Conservation (phyloP, 805 yeast genomes). For the Kurtzmaniella fragi region DNA sequence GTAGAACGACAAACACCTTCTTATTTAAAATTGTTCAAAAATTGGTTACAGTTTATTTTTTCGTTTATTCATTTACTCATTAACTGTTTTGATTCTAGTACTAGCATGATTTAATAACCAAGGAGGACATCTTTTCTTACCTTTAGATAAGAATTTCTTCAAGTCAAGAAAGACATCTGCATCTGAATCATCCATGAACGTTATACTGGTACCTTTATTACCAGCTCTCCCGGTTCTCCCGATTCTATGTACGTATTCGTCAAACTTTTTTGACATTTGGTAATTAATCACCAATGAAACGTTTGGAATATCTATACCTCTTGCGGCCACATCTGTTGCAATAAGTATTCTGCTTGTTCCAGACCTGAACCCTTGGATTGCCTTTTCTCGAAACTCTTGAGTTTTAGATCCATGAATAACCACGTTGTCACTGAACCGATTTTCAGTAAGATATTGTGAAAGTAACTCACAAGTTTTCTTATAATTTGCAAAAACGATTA, state of each 20-base stretch:
- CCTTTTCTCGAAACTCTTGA: constrained; percentile 81
- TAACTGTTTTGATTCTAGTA: constrained; percentile 12
- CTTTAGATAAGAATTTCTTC: constrained; percentile 41
- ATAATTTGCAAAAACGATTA: constrained; percentile 78
- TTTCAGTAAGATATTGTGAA: constrained; percentile 42
- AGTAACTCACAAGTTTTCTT: constrained; percentile 69
- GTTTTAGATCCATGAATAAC: constrained; percentile 83
- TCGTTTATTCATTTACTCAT: background rate
- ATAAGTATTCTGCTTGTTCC: constrained; percentile 61
- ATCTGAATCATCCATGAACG: constrained; percentile 63
- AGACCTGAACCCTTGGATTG: constrained; percentile 53
- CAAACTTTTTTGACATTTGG: constrained; percentile 75
- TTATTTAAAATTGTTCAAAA: too few species aligned
- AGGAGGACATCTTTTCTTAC: constrained; percentile 24
- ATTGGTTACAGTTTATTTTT: too few species aligned
- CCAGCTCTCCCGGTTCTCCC: constrained; percentile 99
- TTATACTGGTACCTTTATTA: constrained; percentile 64
- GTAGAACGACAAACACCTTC: too few species aligned
- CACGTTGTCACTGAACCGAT: constrained; percentile 44
- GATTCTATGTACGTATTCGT: constrained; percentile 85
- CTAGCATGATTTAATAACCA: constrained; percentile 17
- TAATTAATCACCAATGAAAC: constrained; percentile 82
- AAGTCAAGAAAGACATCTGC: constrained; percentile 46
- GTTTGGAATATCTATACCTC: constrained; percentile 90
- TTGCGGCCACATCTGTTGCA: constrained; percentile 94